These are phyloP conservation scores for Syncephalastrum monosporum DNA, from an alignment of 371 early-diverging fungal genomes.

Conservation along the genomic window DNA sequence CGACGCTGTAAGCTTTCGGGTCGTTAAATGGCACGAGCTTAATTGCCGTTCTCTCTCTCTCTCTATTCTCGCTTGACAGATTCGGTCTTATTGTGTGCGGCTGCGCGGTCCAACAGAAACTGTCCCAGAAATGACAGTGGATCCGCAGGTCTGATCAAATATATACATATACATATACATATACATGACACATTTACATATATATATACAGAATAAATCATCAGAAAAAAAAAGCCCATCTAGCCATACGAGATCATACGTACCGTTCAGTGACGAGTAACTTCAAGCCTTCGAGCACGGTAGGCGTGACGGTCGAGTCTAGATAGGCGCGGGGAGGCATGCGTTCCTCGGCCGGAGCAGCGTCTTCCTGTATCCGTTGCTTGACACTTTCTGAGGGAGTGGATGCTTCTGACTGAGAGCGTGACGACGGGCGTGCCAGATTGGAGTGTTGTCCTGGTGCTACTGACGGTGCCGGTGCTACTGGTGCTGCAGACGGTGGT, in stretches of 20 bases:
- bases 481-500: too few species aligned
- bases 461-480: too few species aligned
- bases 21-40: background rate
- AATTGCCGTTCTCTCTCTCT: background rate
- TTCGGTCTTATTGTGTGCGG: constrained; percentile 7
- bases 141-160: constrained; percentile 16
- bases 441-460: too few species aligned
- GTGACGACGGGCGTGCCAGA: too few species aligned
- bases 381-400: too few species aligned
- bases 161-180: too few species aligned
- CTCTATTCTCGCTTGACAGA: background rate
- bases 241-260: background rate
- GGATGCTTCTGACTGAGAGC: too few species aligned
- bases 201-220: background rate
- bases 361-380: too few species aligned
- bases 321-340: constrained; percentile 57
- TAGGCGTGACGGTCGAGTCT: constrained; percentile 60
- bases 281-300: constrained; percentile 67
- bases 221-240: background rate
- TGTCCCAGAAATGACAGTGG: constrained; percentile 20
- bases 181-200: too few species aligned
- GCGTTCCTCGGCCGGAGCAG: constrained; percentile 5
- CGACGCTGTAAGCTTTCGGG: constrained; percentile 1
- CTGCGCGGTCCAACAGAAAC: constrained; percentile 19
- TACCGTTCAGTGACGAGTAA: constrained; percentile 60